Base-by-base conservation (phyloP, 805 yeast species). In the Ogataea zsoltii region DNA sequence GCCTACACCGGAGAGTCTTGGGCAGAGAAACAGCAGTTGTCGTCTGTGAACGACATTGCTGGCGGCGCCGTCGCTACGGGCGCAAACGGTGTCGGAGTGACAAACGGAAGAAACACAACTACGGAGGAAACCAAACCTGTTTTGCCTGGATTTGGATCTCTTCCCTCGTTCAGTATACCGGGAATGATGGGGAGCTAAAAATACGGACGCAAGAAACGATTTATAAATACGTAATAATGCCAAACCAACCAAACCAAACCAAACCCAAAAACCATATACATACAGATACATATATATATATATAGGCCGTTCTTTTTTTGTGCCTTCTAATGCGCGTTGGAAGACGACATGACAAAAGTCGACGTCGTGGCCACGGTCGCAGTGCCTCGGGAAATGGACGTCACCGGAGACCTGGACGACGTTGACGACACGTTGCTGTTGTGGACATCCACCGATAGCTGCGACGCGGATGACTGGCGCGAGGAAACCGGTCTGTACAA, bases 1-100 rank as follows among this genome's bases (percentile, higher is more conserved):
- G 82, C 88, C 45, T 89, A 90, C 66, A 84, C 88, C 1, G 69
- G 69, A 5, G 66, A 61, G 28, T 46, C 59, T 1, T 60, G 65
- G 62, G 41, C 50, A 10, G 62, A 57, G 23, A 54, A 52, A 17
- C 66, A 60, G 41, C 63, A 55, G 19, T 41, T 36, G 18, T 32
- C 34, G 19, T 42, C 54, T 12, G 39, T 51, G 31, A 44, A 19
- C 30, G 54, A 51, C 33, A 15, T 32, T 11, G 42, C 31, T 9
- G 32, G 32, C 23, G 18, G 15, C 38, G 42, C 25, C 4, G n/a
- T 19, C 14, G 38, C 19, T 33, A 33, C 31, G 14, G 44, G 41
- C 2, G 18, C 38, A 11, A 34, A 18, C 25, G 33, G 33, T 12
- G 38, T 33, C 12, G 35, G 38, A 28, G 21, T 26, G n/a, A 31